phyloP scores from a whole-genome alignment of 148 eudicot genomes.

The Diospyros lotus region DNA sequence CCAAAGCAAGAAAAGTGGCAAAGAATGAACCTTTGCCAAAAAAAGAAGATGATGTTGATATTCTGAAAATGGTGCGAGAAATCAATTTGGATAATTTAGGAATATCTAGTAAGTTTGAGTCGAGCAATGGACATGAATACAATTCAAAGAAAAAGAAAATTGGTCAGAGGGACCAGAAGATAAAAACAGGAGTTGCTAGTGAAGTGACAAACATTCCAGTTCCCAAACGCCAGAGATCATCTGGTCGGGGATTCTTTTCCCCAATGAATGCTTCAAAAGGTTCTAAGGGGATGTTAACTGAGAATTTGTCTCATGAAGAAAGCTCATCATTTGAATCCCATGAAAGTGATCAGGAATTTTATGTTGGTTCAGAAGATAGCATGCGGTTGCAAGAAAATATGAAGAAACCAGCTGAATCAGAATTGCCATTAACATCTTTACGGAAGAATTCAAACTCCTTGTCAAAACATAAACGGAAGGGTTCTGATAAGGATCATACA shows the following conservation, averaged over 20 bases:
- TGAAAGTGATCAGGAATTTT: conserved; percentile 30
- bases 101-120: conserved; percentile 42
- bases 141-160: conserved; percentile 20
- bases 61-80: conserved; percentile 73
- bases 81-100: conserved; percentile 63
- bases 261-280: conserved; percentile 24
- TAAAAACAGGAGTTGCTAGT: conserved; percentile 38
- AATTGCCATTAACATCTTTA: conserved; percentile 39
- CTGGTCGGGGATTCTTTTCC: conserved; percentile 26
- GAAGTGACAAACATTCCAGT: conserved; percentile 43
- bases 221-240: conserved; percentile 74
- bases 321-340: conserved; percentile 17
- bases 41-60: conserved; percentile 54
- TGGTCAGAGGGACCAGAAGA: conserved; percentile 33
- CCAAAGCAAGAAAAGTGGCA: conserved; percentile 53
- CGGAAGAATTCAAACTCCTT: conserved; percentile 29
- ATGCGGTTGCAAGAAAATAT: conserved; percentile 27
- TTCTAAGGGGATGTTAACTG: conserved; percentile 21
- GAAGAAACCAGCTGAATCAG: conserved; percentile 35
- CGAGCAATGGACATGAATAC: conserved; percentile 62
- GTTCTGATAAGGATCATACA: conserved; percentile 27
- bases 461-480: conserved; percentile 31
- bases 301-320: conserved; percentile 9
- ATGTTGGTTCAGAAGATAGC: conserved; percentile 33
- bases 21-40: conserved; percentile 39